phyloP scores from a whole-genome alignment of 176 grass and related monocot species.

The Miscanthus lutarioriparius region DNA sequence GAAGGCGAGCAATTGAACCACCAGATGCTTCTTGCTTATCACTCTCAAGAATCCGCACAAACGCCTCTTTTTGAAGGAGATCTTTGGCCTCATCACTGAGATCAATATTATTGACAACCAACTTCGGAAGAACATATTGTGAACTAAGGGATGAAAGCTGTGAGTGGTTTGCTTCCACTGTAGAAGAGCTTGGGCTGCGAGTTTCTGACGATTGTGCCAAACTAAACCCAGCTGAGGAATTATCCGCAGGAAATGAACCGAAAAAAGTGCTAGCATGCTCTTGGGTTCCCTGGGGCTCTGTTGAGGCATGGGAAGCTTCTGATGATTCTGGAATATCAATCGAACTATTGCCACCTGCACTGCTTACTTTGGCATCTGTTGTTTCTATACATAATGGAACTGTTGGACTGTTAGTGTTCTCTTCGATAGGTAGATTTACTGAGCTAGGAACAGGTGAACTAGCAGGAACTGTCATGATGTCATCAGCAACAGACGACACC shows the following conservation, averaged over 20 bases:
- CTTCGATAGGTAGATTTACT: conserved; percentile 39
- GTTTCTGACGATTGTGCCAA: conserved; percentile 60
- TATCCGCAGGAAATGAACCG: conserved; percentile 48
- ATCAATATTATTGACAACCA: conserved; percentile 72
- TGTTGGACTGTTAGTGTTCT: conserved; percentile 42
- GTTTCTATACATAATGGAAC: conserved; percentile 47
- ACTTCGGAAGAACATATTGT: conserved; percentile 77
- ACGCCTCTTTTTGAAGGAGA: conserved; percentile 76
- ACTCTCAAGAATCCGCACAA: conserved; percentile 74
- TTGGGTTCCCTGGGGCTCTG: conserved; percentile 54
- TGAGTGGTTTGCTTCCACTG: conserved; percentile 52
- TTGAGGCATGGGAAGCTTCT: conserved; percentile 78
- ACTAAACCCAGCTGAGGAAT: conserved; percentile 49
- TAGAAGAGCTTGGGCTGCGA: conserved; percentile 59
- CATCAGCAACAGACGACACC: conserved; percentile 42
- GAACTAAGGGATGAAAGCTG: conserved; percentile 44
- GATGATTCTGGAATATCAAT: conserved; percentile 68
- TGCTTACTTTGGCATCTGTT: conserved; percentile 53
- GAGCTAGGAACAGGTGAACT: conserved; percentile 44
- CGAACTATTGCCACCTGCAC: conserved; percentile 42
- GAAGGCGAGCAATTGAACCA: conserved; percentile 59
- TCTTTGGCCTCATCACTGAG: conserved; percentile 85
- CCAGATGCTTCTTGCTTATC: conserved; percentile 71
- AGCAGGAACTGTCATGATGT: conserved; percentile 27
- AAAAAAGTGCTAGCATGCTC: conserved; percentile 60